A percentile compares a stretch with the other conserved stretches of the same genome.
Conservation (phyloP, 306 rosid genomes). For the Medicago ruthenica region DNA sequence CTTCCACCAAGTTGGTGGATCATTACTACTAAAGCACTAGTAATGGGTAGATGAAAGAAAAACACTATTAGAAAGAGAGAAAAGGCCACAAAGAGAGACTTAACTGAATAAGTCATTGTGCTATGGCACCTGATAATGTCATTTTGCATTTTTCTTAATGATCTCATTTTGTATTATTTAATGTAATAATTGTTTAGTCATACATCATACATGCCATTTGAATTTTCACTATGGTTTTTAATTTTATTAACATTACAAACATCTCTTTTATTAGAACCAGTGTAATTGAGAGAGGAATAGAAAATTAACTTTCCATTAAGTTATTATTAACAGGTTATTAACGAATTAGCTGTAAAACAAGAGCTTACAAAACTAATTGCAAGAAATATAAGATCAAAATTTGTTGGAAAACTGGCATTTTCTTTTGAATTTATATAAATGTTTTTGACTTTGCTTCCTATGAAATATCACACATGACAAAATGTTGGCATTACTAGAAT, state of each 20-base stretch:
- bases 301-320: not conserved
- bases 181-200: too few species aligned
- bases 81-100: constrained; percentile 8
- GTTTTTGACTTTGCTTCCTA: constrained; percentile 36
- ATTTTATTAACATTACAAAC: too few species aligned
- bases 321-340: not conserved
- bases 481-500: not conserved
- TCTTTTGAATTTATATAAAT: constrained; percentile 3
- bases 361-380: not conserved
- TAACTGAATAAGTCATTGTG: not conserved
- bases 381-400: constrained; percentile 10
- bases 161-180: too few species aligned
- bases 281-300: not conserved
- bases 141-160: not conserved
- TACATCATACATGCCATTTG: too few species aligned
- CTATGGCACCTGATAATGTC: not conserved
- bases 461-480: not conserved
- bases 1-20: constrained; percentile 43
- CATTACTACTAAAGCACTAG: constrained; percentile 35
- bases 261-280: not conserved
- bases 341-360: not conserved
- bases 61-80: not conserved
- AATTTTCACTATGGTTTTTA: not conserved
- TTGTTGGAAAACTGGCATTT: constrained; percentile 20
- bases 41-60: constrained; percentile 43